phyloP scores from a whole-genome alignment of 441 rosid genomes.

The Brassica hybrid region DNA sequence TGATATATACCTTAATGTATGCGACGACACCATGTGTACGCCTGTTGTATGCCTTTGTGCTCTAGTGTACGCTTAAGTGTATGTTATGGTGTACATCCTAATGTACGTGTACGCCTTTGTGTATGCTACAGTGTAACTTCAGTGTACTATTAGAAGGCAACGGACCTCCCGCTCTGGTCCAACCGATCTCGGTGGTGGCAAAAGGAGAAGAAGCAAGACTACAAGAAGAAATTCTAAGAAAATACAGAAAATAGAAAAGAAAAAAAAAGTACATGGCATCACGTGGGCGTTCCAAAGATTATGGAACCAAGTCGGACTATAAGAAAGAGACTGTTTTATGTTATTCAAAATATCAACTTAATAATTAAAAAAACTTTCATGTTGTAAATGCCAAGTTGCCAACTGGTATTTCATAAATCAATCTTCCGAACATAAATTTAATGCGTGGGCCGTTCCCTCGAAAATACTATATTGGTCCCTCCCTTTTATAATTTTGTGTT shows the following conservation, averaged over 20 bases:
- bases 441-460: conserved; percentile 3
- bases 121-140: too few species aligned
- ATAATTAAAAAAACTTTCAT: background rate
- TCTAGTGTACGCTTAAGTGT: too few species aligned
- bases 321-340: background rate
- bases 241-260: background rate
- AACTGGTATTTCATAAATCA: conserved; percentile 11
- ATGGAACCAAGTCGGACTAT: background rate
- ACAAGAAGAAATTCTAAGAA: too few species aligned
- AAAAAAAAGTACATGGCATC: background rate
- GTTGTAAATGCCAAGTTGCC: conserved; percentile 1
- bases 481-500: background rate
- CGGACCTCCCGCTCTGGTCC: too few species aligned
- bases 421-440: conserved; percentile 8
- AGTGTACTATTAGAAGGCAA: too few species aligned
- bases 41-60: too few species aligned
- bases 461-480: background rate
- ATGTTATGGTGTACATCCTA: too few species aligned
- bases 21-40: too few species aligned
- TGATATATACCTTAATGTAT: too few species aligned
- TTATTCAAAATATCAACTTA: background rate
- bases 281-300: background rate
- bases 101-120: too few species aligned
- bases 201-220: too few species aligned
- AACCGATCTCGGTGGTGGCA: too few species aligned